These are phyloP conservation scores for Stramenopiles sp. DNA, from an alignment of 352 stramenopile genomes.

Conservation along the genomic window DNA sequence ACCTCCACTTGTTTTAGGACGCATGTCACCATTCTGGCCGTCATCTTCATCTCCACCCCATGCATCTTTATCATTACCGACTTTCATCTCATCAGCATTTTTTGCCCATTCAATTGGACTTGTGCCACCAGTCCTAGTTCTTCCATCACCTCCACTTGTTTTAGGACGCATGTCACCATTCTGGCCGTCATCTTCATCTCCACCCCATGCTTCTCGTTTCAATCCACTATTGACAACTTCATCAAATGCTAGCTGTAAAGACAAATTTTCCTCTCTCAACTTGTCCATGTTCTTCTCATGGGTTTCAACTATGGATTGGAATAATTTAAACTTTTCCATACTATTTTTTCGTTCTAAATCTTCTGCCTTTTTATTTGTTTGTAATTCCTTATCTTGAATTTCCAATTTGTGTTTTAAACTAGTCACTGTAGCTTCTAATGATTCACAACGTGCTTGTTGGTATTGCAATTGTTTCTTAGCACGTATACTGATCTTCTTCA, in stretches of 20 bases:
- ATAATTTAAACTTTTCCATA: neutral
- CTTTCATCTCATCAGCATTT: neutral
- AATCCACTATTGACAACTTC: neutral
- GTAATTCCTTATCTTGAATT: neutral
- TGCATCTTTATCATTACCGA: too few species aligned
- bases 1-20: neutral
- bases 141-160: neutral
- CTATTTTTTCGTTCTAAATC: neutral
- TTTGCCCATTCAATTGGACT: neutral
- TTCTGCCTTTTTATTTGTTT: neutral
- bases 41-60: neutral
- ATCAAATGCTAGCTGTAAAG: neutral
- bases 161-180: neutral
- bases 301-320: neutral
- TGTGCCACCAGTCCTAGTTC: neutral
- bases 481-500: neutral
- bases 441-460: neutral
- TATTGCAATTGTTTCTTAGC: slow-evolving; percentile 4
- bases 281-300: neutral
- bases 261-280: neutral
- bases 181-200: too few species aligned
- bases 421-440: slow-evolving; percentile 2
- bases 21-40: neutral
- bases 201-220: neutral
- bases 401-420: neutral